Percentiles rank a stretch among this genome's conserved stretches.
phyloP scores from a whole-genome alignment of 176 grass and related monocot genomes.

The bread wheat (Triticum aestivum) region DNA sequence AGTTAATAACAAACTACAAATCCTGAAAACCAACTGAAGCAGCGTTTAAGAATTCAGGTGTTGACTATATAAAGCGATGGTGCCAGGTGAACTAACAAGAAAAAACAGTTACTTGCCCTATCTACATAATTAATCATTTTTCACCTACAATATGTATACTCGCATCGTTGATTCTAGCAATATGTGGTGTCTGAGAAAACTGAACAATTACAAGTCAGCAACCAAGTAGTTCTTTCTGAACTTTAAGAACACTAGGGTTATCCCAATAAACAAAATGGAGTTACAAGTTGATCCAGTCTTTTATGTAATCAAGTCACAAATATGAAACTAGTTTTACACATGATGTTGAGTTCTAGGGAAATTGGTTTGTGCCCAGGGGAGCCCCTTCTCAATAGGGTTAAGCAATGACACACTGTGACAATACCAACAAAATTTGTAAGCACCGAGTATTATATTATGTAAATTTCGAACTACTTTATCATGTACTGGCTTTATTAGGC shows the following conservation, averaged over 20 bases:
- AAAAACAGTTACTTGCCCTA: not conserved
- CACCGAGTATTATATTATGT: not conserved
- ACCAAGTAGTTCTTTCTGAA: not conserved
- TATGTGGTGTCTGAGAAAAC: not conserved
- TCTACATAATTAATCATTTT: not conserved
- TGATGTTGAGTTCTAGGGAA: not conserved
- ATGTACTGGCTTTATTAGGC: not conserved
- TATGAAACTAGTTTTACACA: constrained; percentile 4
- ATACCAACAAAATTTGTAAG: not conserved
- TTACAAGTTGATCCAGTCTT: not conserved
- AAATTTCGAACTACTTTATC: not conserved
- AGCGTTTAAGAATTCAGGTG: not conserved
- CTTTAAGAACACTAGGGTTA: not conserved
- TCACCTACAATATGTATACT: not conserved
- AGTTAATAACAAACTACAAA: not conserved
- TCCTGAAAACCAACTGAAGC: not conserved
- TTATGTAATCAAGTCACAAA: not conserved
- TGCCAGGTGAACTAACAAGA: not conserved
- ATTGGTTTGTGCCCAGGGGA: not conserved
- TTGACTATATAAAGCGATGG: not conserved
- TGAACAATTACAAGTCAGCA: not conserved
- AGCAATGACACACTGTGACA: not conserved
- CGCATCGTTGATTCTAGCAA: not conserved
- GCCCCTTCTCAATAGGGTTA: too few relatives aligned
- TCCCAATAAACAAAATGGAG: not conserved